These are phyloP conservation scores for Tetrastigma voinierianum DNA, from an alignment of 164 flowering plant species.

Conservation along the genomic window DNA sequence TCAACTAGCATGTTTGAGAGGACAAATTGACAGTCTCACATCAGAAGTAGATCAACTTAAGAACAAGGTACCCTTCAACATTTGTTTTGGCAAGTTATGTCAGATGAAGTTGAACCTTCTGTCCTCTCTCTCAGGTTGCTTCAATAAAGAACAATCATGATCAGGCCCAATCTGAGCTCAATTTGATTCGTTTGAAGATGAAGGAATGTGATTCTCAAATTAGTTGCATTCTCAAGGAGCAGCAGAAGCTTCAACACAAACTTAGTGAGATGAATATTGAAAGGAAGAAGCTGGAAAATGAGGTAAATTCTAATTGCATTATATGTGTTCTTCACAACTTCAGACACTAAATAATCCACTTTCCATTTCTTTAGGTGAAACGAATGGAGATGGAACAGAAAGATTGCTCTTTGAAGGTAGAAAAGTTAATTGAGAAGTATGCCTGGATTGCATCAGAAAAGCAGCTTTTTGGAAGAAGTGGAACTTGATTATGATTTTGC, in stretches of 20 bases:
- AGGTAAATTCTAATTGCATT: constrained; percentile 42
- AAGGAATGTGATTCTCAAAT: constrained; percentile 91
- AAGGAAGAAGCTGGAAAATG: constrained; percentile 91
- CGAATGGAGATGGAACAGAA: constrained; percentile 92
- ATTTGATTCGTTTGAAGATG: constrained; percentile 59
- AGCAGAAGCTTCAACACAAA: constrained; percentile 67
- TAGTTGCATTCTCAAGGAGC: constrained; percentile 69
- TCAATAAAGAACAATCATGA: constrained; percentile 50
- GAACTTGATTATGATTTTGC: constrained; percentile 90
- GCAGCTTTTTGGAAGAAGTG: constrained; percentile 86
- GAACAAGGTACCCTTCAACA: constrained; percentile 47
- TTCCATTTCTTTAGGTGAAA: constrained; percentile 50
- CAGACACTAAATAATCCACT: neutral
- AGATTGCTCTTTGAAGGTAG: constrained; percentile 85
- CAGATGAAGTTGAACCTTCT: too few species aligned
- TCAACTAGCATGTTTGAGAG: constrained; percentile 51
- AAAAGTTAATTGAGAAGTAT: constrained; percentile 82
- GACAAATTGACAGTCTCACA: constrained; percentile 50
- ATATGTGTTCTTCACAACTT: neutral
- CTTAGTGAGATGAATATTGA: constrained; percentile 72
- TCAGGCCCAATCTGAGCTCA: constrained; percentile 61
- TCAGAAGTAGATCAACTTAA: constrained; percentile 58
- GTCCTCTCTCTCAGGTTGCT: constrained; percentile 45
- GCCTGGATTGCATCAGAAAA: constrained; percentile 92
- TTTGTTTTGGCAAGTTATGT: neutral